Evolutionary conservation across 2,329 filamentous ascomycete genomes (phyloP), one percentile per base, ranked within the genome.

Genomic region (Aspergillus tubingensis): DNA sequence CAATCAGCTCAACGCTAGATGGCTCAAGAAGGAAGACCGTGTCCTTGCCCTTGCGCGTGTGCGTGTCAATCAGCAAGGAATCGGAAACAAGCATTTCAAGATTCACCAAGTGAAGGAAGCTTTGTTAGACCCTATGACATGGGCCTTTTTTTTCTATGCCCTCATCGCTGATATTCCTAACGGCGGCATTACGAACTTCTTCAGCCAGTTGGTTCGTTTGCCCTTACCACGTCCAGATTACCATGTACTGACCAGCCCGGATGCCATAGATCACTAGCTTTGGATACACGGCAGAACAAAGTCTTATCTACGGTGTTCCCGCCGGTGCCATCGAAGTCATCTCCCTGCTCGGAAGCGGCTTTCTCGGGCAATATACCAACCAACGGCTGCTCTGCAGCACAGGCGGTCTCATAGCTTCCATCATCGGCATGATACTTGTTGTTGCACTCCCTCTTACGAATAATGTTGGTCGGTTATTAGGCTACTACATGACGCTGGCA

Each of bases 41-140:
- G 72, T 86, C 0, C 81, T 91, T 44, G 89, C 88, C 0, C 79
- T 92, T 25, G 90, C 91, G 64, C 83, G 91, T 0, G 85, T 94
- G 5, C 82, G 90, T 0, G 81, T 86, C 21, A 94, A 94, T 67
- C 86, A 91, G 71, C 91, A 91, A 61, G 91, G 91, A 0, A 87
- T 90, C 15, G 88, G 88, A 1, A 89, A 86, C 62, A 86, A 87
- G 64, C 82, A 89, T 62, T 90, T 88, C 75, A 89, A 89, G 64
- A 80, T 83, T 77, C 81, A 84, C 21, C 91, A 95, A 63, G 78
- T 89, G 1, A 79, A 83, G 15, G 85, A 88, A 65, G 83, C 85
- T 0, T 67, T 88, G 6, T 59, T 78, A 3, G 85, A 88, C 64
- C 85, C 85, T 0, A 75, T 86, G 72, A 83, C 83, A 1, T 87